Evolutionary conservation across 1,139 yeast genomes (phyloP), one percentile per base, ranked within the genome.

Genomic region (Candida tunisiensis): DNA sequence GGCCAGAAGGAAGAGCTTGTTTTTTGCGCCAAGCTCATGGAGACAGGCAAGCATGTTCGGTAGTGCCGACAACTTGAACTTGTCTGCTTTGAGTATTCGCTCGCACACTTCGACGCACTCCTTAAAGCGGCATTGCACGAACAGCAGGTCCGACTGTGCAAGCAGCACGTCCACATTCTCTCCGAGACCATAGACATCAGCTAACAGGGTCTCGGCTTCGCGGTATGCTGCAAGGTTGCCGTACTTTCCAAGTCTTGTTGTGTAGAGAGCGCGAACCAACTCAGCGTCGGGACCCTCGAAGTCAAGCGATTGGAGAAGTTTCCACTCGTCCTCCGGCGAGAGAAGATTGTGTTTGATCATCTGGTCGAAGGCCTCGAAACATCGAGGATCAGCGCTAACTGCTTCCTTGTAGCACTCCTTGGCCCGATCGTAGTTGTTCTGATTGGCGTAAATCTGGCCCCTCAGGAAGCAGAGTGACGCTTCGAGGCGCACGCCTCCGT

Each of bases 351-450:
- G 78, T 21, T 65, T 56, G 3, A 80, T 65, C 28, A 91, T 60
- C 44, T 78, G 88, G 41, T 79, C 70, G 47, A 82, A 82, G 1
- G 98, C 96, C 40, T 91, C 98, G 48, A 62, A 88, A 49, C 96
- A 88, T 46, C 83, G 82, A 8, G 79, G 85, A 49, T 91, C 98
- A 1, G 79, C 82, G 37, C 68, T 41, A 1, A 85, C 71, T 0
- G 98, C 95, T 44, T 83, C 94, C 42, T 73, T 72, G 45, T 73
- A 85, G 32, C 92, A 77, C 32, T 78, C 85, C 42, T 79, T 83
- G 0, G 98, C 98, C 35, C 66, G 61, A 19, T 78, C 92, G 45
- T 80, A 75, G 49, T 80, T 79, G 49, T 78, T 82, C 44, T 78
- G 88, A 33, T 77, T 74, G 4, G 91, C 69, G 47, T 73, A 83